phyloP scores from a whole-genome alignment of 345 rosid species.

The Citrus inodora region DNA sequence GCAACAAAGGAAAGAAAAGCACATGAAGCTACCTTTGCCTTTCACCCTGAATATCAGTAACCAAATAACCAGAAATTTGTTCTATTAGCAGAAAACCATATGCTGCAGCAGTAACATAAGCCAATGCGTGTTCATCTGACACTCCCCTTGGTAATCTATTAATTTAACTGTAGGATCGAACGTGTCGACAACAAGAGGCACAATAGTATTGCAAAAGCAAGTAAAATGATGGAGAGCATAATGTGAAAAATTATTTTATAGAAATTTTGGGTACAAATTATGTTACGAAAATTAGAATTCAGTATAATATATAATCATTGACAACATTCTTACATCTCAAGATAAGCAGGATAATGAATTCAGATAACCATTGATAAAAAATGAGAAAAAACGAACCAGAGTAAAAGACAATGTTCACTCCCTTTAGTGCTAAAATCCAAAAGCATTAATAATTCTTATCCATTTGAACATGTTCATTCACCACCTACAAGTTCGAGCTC shows the following conservation, averaged over 20 bases:
- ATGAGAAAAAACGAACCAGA: background rate
- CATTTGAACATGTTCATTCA: too few relatives aligned
- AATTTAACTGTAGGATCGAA: constrained; percentile 63
- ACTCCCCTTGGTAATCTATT: constrained; percentile 96
- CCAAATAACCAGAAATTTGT: constrained; percentile 92
- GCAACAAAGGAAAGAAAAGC: constrained; percentile 8
- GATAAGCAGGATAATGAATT: background rate
- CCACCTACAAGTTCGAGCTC: too few relatives aligned
- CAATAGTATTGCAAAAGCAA: constrained; percentile 69
- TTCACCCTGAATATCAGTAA: constrained; percentile 75
- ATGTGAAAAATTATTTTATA: background rate
- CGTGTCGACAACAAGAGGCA: constrained; percentile 64
- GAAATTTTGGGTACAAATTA: background rate
- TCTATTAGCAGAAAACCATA: constrained; percentile 95
- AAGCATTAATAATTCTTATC: too few relatives aligned
- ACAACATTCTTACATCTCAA: background rate
- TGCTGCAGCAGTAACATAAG: constrained; percentile 84
- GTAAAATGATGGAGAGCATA: background rate
- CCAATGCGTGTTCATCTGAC: constrained; percentile 97
- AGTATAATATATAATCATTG: background rate
- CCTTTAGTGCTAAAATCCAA: too few relatives aligned
- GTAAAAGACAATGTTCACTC: too few relatives aligned
- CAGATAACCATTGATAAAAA: background rate
- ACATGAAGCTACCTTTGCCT: constrained; percentile 62
- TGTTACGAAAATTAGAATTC: background rate